Conservation (phyloP, 2,329 filamentous ascomycete species). For the Fusarium mundagurra region DNA sequence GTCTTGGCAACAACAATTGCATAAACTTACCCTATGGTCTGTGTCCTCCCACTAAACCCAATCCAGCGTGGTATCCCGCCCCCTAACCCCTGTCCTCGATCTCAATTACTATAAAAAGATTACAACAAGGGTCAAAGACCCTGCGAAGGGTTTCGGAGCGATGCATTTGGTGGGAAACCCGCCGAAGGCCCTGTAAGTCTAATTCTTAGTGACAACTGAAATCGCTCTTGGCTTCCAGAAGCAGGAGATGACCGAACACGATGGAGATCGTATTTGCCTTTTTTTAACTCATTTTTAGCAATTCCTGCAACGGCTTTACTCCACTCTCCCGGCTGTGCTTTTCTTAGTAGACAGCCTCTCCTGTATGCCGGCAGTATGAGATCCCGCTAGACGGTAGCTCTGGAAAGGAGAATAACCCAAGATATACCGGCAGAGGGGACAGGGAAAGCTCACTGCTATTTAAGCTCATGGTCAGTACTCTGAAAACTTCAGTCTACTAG, state of each 20-base stretch:
- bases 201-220: background rate
- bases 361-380: background rate
- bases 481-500: background rate
- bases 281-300: background rate
- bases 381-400: background rate
- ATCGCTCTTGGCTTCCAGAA: constrained; percentile 2
- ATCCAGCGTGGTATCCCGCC: background rate
- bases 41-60: background rate
- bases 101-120: constrained; percentile 5
- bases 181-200: background rate
- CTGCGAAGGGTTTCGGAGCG: background rate
- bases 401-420: background rate
- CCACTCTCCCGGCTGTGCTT: background rate
- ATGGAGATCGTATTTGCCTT: background rate
- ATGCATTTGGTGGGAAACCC: background rate
- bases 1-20: background rate
- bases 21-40: background rate
- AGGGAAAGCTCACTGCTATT: background rate
- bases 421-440: background rate
- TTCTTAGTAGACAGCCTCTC: background rate
- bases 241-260: background rate
- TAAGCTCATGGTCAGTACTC: background rate
- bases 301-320: background rate
- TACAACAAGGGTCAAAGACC: background rate
- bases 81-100: background rate